These are phyloP conservation scores for Saksenaea oblongispora DNA, from an alignment of 371 early-diverging fungal genomes.

Conservation along the genomic window DNA sequence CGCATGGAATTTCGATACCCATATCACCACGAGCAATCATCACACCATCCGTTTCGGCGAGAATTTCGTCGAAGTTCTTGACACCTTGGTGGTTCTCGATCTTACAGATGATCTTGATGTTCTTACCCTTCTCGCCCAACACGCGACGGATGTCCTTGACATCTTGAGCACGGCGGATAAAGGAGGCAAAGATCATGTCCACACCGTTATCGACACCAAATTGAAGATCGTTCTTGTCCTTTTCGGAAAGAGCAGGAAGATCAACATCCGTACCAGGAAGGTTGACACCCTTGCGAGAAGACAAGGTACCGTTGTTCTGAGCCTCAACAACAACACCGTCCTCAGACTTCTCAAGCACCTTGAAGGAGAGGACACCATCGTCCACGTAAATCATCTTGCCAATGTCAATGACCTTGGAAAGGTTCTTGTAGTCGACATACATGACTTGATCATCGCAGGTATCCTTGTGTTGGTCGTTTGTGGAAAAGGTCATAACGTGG, in stretches of 20 bases:
- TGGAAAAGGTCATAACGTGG: conserved; percentile 78
- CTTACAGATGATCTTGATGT: conserved; percentile 93
- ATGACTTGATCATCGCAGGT: conserved; percentile 71
- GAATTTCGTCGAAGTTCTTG: conserved; percentile 93
- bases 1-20: conserved; percentile 93
- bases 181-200: conserved; percentile 96
- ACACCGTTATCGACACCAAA: conserved; percentile 92
- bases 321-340: conserved; percentile 68
- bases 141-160: conserved; percentile 81
- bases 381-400: conserved; percentile 86
- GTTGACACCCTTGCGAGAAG: conserved; percentile 84
- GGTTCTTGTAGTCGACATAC: conserved; percentile 84
- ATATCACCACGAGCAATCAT: conserved; percentile 99
- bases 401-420: conserved; percentile 72
- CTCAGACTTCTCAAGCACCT: conserved; percentile 66
- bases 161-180: conserved; percentile 89
- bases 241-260: conserved; percentile 88
- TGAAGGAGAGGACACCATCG: conserved; percentile 80
- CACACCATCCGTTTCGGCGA: conserved; percentile 93
- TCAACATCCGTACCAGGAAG: conserved; percentile 81
- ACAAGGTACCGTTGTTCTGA: conserved; percentile 69
- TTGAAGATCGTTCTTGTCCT: conserved; percentile 85
- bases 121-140: conserved; percentile 72
- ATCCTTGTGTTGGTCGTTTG: conserved; percentile 64
- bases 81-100: conserved; percentile 92